Percentiles rank a stretch among this genome's conserved stretches.
Conservation (phyloP, 805 yeast genomes). For the Saturnispora hagleri region DNA sequence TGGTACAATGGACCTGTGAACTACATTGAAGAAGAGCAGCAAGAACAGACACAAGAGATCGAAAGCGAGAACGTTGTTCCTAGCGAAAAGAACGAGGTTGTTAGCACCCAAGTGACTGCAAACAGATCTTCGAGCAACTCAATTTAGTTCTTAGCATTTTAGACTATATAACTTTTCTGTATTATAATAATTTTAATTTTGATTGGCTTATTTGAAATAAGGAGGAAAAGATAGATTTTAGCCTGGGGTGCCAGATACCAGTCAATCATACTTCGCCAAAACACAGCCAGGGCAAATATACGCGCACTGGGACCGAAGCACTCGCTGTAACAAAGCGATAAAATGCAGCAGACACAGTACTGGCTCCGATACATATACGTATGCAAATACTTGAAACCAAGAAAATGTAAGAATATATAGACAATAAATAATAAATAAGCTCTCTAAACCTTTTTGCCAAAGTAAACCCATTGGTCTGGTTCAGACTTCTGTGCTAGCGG, state of each 20-base stretch:
- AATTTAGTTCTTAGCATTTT: background rate
- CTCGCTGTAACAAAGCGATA: too few species aligned
- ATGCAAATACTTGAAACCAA: background rate
- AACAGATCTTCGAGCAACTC: background rate
- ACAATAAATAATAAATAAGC: constrained; percentile 17
- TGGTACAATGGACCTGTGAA: constrained; percentile 50
- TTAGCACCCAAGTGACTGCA: background rate
- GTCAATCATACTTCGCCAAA: too few species aligned
- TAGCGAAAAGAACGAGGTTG: background rate
- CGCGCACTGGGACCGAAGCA: too few species aligned
- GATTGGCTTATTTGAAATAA: background rate
- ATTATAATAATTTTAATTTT: too few species aligned
- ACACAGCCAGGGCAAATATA: too few species aligned
- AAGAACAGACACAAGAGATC: constrained; percentile 13
- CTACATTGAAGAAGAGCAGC: constrained; percentile 33
- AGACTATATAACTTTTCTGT: background rate
- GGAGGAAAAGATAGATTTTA: too few species aligned
- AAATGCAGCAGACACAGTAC: too few species aligned
- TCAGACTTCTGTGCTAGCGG: constrained; percentile 71
- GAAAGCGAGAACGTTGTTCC: background rate
- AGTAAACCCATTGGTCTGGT: constrained; percentile 78
- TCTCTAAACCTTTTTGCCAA: constrained; percentile 50
- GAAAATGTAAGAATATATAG: background rate
- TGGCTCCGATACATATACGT: background rate
- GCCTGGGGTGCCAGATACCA: too few species aligned